Conservation (phyloP, 2,329 filamentous ascomycete species). For the Trichoderma hamatum region DNA sequence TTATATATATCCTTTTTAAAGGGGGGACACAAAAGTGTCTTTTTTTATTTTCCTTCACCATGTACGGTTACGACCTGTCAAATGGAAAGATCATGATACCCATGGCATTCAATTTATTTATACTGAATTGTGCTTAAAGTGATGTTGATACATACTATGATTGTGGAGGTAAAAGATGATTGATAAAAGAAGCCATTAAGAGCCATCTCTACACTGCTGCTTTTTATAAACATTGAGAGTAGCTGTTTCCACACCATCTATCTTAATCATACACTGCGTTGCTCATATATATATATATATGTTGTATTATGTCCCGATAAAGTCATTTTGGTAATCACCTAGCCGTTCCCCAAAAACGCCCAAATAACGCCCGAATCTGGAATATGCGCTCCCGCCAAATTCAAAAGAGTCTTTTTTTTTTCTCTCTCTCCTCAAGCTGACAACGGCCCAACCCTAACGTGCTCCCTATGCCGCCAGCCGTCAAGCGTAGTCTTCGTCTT, state of each 20-base stretch:
- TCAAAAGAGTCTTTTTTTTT: neutral
- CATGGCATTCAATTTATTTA: constrained; percentile 1
- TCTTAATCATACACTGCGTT: neutral
- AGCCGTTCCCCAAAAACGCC: neutral
- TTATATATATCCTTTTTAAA: neutral
- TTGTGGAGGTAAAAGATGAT: too few relatives aligned
- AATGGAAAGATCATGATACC: constrained; percentile 28
- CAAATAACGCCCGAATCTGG: neutral
- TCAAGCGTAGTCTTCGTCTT: constrained; percentile 43
- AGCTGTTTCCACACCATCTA: neutral
- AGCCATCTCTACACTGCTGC: neutral
- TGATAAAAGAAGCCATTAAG: neutral
- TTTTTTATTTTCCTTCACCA: neutral
- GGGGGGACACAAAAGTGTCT: constrained; percentile 7
- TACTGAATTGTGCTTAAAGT: neutral
- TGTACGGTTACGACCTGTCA: constrained; percentile 22
- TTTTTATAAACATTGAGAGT: neutral
- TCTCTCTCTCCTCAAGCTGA: constrained; percentile 29
- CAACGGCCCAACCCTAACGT: constrained; percentile 60
- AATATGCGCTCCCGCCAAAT: neutral
- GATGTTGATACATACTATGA: neutral
- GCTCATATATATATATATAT: neutral
- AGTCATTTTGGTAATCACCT: neutral
- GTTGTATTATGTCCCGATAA: neutral
- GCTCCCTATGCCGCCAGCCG: constrained; percentile 51